phyloP scores from a whole-genome alignment of 148 eudicot genomes.

The Talinum fruticosum region DNA sequence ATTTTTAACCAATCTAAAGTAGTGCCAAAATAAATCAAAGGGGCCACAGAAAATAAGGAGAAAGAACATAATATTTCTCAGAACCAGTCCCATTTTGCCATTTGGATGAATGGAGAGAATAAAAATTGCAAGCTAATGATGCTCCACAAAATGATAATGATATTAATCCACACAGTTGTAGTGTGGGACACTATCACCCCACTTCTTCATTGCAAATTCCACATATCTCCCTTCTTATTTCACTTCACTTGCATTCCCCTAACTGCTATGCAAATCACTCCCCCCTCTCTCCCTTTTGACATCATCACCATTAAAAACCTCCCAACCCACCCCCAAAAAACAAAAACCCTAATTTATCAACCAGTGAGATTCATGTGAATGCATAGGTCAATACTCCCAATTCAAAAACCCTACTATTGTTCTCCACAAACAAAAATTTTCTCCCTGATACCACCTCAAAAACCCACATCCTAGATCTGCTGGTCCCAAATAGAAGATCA shows the following conservation, averaged over 20 bases:
- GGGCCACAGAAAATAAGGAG: neutral
- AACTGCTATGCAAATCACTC: neutral
- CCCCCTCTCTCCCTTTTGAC: neutral
- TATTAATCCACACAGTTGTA: slow-evolving; percentile 11
- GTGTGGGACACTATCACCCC: slow-evolving; percentile 20
- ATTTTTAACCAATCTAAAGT: slow-evolving; percentile 3
- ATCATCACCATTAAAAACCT: slow-evolving; percentile 22
- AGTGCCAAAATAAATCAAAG: neutral
- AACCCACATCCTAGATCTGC: slow-evolving; percentile 18
- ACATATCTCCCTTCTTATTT: neutral
- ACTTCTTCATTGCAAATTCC: slow-evolving; percentile 21
- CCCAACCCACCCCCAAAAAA: slow-evolving; percentile 8
- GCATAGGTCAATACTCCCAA: slow-evolving; percentile 8
- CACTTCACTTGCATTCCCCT: neutral
- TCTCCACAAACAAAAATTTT: slow-evolving; percentile 3
- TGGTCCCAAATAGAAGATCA: neutral
- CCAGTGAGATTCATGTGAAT: slow-evolving; percentile 33
- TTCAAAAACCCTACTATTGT: slow-evolving; percentile 18
- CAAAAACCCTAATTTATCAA: slow-evolving; percentile 21
- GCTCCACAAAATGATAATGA: slow-evolving; percentile 16
- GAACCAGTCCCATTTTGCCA: slow-evolving; percentile 12
- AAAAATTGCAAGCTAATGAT: neutral
- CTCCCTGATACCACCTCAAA: slow-evolving; percentile 11
- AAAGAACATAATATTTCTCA: neutral
- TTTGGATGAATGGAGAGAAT: slow-evolving; percentile 3